Evolutionary conservation across 139 green algal species (phyloP).

Genomic region (Micromonas pusilla): DNA sequence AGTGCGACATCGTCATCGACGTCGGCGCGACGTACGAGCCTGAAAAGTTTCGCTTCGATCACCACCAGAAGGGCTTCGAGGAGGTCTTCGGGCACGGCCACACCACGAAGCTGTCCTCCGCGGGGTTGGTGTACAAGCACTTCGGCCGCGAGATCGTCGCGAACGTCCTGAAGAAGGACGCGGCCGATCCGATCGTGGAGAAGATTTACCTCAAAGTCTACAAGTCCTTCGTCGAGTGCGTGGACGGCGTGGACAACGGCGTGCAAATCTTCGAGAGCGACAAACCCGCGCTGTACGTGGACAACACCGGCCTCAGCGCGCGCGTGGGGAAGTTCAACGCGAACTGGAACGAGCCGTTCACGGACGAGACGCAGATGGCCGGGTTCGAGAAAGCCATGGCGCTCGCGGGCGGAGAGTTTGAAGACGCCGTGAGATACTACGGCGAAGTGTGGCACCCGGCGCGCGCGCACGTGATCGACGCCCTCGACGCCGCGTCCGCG

Average conservation of each 20-base stretch:
- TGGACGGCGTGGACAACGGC: conserved; percentile 96
- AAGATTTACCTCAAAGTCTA: conserved; percentile 85
- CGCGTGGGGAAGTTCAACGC: conserved; percentile 84
- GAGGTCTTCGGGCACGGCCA: conserved; percentile 64
- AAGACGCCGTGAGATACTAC: conserved; percentile 52
- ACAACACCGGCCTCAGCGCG: conserved; percentile 69
- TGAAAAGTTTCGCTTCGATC: conserved; percentile 66
- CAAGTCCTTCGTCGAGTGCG: conserved; percentile 85
- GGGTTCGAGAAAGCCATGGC: conserved; percentile 74
- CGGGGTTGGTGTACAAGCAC: conserved; percentile 59
- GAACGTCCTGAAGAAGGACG: neutral
- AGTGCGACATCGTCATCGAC: conserved; percentile 83
- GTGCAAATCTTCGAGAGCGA: conserved; percentile 64
- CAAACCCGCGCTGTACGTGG: conserved; percentile 57
- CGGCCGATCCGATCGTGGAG: conserved; percentile 56
- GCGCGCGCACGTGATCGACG: conserved; percentile 52
- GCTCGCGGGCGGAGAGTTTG: conserved; percentile 83
- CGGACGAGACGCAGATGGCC: conserved; percentile 44
- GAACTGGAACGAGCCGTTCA: conserved; percentile 61
- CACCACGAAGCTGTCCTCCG: conserved; percentile 42
- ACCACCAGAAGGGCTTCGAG: conserved; percentile 86
- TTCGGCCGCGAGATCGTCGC: conserved; percentile 41
- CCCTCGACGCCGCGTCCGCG: conserved; percentile 40
- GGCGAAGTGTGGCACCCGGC: conserved; percentile 78
- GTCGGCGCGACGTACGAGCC: conserved; percentile 80